phyloP scores from a whole-genome alignment of 192 early-diverging fungal species.

The Irineochytrium annulatum region DNA sequence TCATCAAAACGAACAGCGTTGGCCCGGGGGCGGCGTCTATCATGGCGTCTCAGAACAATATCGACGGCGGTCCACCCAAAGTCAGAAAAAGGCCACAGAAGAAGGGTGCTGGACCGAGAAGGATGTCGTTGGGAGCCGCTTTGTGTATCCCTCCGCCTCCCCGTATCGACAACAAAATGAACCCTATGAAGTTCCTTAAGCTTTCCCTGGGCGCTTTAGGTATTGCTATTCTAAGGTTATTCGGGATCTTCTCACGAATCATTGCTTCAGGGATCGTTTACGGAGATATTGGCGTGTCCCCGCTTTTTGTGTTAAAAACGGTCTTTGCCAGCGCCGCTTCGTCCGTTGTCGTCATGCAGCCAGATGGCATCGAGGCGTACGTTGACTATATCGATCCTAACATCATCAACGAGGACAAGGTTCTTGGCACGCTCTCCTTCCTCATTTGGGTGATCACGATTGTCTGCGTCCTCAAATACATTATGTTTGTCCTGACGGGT shows the following conservation, averaged over 20 bases:
- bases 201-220: conserved; percentile 34
- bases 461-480: conserved; percentile 41
- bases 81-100: conserved; percentile 17
- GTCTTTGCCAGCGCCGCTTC: conserved; percentile 33
- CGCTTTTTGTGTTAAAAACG: conserved; percentile 46
- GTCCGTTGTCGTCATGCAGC: neutral
- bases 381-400: neutral
- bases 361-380: neutral
- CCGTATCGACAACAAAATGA: conserved; percentile 37
- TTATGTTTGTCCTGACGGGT: conserved; percentile 41
- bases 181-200: conserved; percentile 21
- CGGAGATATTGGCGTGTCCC: conserved; percentile 55
- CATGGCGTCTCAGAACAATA: conserved; percentile 1
- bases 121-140: conserved; percentile 44
- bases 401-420: conserved; percentile 7
- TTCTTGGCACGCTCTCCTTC: conserved; percentile 45
- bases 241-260: neutral
- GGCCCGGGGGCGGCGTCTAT: too few relatives aligned
- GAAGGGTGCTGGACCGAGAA: conserved; percentile 17
- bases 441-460: conserved; percentile 49
- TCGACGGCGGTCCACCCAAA: neutral
- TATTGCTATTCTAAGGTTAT: conserved; percentile 9
- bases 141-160: conserved; percentile 43
- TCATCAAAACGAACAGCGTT: too few relatives aligned
- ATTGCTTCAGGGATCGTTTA: conserved; percentile 34